Evolutionary conservation across 495 filamentous ascomycete genomes (phyloP).

Genomic region (Thozetella sp.): DNA sequence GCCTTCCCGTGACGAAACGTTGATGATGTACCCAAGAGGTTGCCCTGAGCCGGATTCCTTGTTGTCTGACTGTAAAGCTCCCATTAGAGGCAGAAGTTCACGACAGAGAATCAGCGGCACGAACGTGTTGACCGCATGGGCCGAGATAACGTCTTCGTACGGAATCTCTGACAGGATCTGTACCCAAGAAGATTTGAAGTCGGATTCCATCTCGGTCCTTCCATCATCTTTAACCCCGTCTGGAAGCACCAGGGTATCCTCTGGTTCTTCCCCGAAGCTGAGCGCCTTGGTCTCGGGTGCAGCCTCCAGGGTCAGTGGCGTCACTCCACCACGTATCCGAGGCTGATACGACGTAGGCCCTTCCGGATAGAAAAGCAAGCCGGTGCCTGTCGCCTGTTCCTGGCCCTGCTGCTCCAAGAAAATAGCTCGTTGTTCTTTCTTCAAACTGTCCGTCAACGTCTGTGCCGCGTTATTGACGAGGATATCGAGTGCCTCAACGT

Average conservation of each 20-base stretch:
- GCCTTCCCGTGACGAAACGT: conserved; percentile 49
- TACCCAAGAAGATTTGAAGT: conserved; percentile 41
- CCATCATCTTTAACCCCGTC: conserved; percentile 11
- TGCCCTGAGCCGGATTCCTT: not conserved
- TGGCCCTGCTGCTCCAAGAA: conserved; percentile 2
- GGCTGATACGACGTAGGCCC: conserved; percentile 7
- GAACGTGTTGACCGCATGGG: conserved; percentile 47
- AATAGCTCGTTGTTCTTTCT: conserved; percentile 36
- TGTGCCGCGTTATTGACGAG: conserved; percentile 54
- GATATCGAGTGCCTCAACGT: conserved; percentile 29
- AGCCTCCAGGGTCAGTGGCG: conserved; percentile 12
- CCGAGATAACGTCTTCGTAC: conserved; percentile 50
- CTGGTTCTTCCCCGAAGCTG: not conserved
- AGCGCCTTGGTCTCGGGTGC: not conserved
- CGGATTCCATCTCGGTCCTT: conserved; percentile 6
- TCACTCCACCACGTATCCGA: conserved; percentile 16
- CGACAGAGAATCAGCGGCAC: conserved; percentile 47
- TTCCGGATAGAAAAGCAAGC: not conserved
- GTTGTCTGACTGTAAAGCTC: not conserved
- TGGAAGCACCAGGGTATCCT: not conserved
- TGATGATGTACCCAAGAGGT: conserved; percentile 41
- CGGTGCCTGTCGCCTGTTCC: not conserved
- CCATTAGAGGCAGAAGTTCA: conserved; percentile 47
- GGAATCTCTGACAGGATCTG: conserved; percentile 44
- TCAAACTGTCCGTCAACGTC: conserved; percentile 44